Evolutionary conservation across 495 filamentous ascomycete species (phyloP), one percentile per base, ranked within the genome.

Genomic region (Penicillium riverlandense): DNA sequence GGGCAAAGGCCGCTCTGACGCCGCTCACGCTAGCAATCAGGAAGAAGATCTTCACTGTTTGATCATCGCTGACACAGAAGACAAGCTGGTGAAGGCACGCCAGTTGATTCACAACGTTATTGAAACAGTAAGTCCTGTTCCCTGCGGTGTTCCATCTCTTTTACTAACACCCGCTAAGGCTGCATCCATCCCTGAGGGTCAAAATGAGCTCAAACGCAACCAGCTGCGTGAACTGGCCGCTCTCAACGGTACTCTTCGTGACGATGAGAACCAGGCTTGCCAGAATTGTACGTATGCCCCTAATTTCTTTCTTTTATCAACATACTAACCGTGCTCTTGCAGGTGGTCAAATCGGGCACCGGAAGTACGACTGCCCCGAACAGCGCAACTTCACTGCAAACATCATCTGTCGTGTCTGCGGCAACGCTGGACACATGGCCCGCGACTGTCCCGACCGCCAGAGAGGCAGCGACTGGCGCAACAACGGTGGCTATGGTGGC

Each of bases 191-290:
- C 92, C 92, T 11, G 92, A 98, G 67, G 91, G 92, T 36, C 90
- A 97, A 58, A 98, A 98, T 54, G 88, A 96, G 60, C 84, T 98
- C 56, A 98, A 98, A 75, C 83, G 92, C 34, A 96, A 96, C 67
- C 92, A 98, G 66, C 86, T 98, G 47, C 89, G 92, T 61, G 90
- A 96, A 63, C 83, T 98, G 43, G 92, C 92, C 35, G 90, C 92
- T 11, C 80, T 98, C 50, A 98, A 98, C 76, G 92, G 92, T 74
- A 98, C 92, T 31, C 81, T 98, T 16, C 90, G 92, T 66, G 92
- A 98, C 57, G 92, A 98, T 55, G 92, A 98, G 65, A 97, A 97
- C 69, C 92, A 97, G 64, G 91, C 92, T 47, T 99, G 94, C 72
- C 94, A 97, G 70, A 99, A 99, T 74, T 99, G 94, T 80, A 71